Evolutionary conservation across 208 protist genomes (phyloP).

Genomic region (Angomonas deanei): DNA sequence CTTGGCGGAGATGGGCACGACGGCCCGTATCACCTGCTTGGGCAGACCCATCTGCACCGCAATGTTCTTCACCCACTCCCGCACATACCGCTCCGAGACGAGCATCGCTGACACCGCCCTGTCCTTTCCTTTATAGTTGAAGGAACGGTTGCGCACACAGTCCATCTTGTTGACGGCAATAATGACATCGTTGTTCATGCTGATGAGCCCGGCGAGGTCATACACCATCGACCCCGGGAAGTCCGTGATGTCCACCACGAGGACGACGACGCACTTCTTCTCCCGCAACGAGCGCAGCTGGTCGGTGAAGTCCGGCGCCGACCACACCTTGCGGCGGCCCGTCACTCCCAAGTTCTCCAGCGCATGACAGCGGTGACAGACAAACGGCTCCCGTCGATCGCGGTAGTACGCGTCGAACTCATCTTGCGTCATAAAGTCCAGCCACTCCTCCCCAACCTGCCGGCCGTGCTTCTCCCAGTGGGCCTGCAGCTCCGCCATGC

Average conservation of each 20-base stretch:
- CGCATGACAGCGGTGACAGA: conserved; percentile 85
- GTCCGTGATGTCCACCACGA: conserved; percentile 90
- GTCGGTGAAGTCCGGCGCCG: conserved; percentile 88
- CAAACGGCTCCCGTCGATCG: conserved; percentile 58
- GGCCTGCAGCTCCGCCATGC: conserved; percentile 83
- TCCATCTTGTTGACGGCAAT: conserved; percentile 91
- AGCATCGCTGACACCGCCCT: conserved; percentile 57
- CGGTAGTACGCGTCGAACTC: conserved; percentile 90
- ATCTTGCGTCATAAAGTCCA: conserved; percentile 93
- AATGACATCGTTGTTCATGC: conserved; percentile 91
- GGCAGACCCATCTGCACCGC: conserved; percentile 78
- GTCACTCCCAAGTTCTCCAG: conserved; percentile 81
- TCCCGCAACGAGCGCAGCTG: conserved; percentile 78
- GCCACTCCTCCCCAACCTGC: conserved; percentile 89
- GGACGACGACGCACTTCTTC: conserved; percentile 75
- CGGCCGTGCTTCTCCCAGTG: conserved; percentile 89
- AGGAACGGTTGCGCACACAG: conserved; percentile 79
- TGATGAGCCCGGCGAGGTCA: conserved; percentile 84
- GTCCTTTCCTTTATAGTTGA: conserved; percentile 77
- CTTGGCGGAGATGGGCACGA: conserved; percentile 83
- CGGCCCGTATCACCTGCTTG: conserved; percentile 54
- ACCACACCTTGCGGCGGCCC: conserved; percentile 77
- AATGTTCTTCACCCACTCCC: conserved; percentile 77
- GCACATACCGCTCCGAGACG: conserved; percentile 68
- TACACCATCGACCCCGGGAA: conserved; percentile 90